Conservation (phyloP, 176 grass and related monocot genomes). For the barley (Hordeum vulgare) region MorexV3_pseudomolecules_assembly NC_058518.1:2097469-2097968, state of each 20-base stretch:
- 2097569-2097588: neutral
- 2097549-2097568: neutral
- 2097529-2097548: neutral
- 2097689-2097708: neutral
- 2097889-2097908: neutral
- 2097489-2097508: neutral
- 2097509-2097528: neutral
- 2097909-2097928: neutral
- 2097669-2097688: neutral
- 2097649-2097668: neutral
- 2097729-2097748: neutral
- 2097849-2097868: neutral
- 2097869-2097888: neutral
- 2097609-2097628: neutral
- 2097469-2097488: neutral
- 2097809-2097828: neutral
- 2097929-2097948: neutral
- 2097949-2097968: neutral
- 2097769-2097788: neutral
- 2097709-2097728: neutral
- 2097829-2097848: neutral
- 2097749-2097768: neutral
- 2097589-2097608: neutral
- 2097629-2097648: conserved; percentile 5
- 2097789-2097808: neutral